Evolutionary conservation across 768 basidiomycete species (phyloP), one percentile per base, ranked within the genome.

Genomic region (Rhodotorula taiwanensis): DNA sequence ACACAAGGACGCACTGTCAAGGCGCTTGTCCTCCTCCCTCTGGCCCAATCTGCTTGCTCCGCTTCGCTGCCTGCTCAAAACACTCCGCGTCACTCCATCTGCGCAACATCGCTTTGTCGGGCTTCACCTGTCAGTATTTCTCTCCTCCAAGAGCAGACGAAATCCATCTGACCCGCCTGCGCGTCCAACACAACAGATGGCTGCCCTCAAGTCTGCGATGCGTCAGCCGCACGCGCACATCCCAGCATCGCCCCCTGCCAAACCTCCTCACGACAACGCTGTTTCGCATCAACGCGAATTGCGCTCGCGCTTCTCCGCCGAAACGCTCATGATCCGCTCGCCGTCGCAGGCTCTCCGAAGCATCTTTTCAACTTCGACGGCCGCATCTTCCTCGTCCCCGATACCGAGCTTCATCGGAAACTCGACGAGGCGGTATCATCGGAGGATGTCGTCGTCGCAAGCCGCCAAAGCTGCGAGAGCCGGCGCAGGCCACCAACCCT

Each of bases 301-400:
- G 9, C 43, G n/a, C 10, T 65, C 64, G 16, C 64, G 64, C 49
- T 65, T 65, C 55, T 65, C 64, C 14, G 58, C 64, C 54, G 64
- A 65, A 5, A 65, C 64, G 11, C 64, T 65, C 50, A 36, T 52
- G 33, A 51, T 52, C 43, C 55, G 48, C 25, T 50, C 58, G 9
- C 58, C 64, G 2, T 42, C 50, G 7, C 53, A 54, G 23, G 23
- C 57, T 1, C 43, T 65, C 28, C 51, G 60, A 49, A 47, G 64
- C 33, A 45, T 65, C 33, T 65, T 65, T 54, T 59, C 63, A 1
- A 16, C 55, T 10, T n/a, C 47, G 25, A 25, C 42, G 8, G 16
- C 1, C 25, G 27, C 61, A 21, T 27, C 61, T 1, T 30, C 61
- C 3, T 36, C 54, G 11, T 33, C 48, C 5, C 43, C 50, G 36